These are phyloP conservation scores for Hibiscus syriacus DNA, from an alignment of 345 rosid species.

Conservation along the genomic window DNA sequence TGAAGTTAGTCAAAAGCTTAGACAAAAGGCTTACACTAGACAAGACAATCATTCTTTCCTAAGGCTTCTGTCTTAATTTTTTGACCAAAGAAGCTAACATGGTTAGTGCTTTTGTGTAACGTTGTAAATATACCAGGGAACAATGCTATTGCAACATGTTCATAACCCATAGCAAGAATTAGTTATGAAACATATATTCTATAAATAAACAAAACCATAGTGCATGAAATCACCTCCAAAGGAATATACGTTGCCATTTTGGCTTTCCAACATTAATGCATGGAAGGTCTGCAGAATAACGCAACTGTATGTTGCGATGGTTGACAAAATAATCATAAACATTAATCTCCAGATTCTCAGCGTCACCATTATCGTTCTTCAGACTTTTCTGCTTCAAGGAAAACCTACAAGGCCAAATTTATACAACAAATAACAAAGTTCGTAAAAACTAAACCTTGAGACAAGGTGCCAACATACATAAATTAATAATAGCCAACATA, in stretches of 20 bases:
- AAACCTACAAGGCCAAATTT: slow-evolving; percentile 41
- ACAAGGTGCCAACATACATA: neutral
- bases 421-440: neutral
- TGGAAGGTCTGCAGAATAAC: slow-evolving; percentile 64
- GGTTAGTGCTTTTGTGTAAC: slow-evolving; percentile 75
- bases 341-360: slow-evolving; percentile 40
- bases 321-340: slow-evolving; percentile 64
- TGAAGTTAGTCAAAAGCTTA: neutral
- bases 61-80: slow-evolving; percentile 93
- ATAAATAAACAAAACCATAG: neutral
- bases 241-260: slow-evolving; percentile 72
- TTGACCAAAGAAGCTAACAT: slow-evolving; percentile 69
- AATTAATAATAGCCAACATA: too few relatives aligned
- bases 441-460: neutral
- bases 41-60: slow-evolving; percentile 66
- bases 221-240: slow-evolving; percentile 44
- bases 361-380: slow-evolving; percentile 36
- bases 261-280: slow-evolving; percentile 95
- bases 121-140: slow-evolving; percentile 69
- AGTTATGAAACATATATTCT: neutral
- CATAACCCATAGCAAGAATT: neutral
- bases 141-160: slow-evolving; percentile 51
- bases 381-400: slow-evolving; percentile 35
- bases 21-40: slow-evolving; percentile 39
- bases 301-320: slow-evolving; percentile 44